Conservation (phyloP, 192 early-diverging fungal genomes). For the Coemansia sp. region DNA sequence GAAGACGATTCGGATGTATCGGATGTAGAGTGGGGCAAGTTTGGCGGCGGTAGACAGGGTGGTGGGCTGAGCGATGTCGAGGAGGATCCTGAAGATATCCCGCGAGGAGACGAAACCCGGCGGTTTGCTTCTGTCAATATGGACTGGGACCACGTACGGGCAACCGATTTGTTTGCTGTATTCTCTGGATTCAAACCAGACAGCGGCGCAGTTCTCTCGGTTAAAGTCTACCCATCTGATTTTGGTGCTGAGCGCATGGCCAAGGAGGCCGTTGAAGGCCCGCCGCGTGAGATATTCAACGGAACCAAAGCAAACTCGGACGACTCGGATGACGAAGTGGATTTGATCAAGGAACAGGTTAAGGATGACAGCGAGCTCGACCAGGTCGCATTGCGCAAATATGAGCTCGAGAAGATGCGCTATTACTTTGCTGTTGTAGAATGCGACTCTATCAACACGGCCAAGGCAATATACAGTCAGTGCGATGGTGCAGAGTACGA, state of each 20-base stretch:
- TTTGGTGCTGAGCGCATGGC: constrained; percentile 67
- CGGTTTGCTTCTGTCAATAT: constrained; percentile 88
- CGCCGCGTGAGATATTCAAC: constrained; percentile 45
- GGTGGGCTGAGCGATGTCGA: constrained; percentile 58
- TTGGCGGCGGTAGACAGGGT: constrained; percentile 31
- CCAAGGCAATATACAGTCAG: constrained; percentile 70
- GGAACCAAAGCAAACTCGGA: constrained; percentile 35
- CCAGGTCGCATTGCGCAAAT: constrained; percentile 76
- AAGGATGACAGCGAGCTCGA: constrained; percentile 79
- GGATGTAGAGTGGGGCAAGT: constrained; percentile 33
- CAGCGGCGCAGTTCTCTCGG: constrained; percentile 66
- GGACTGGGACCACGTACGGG: constrained; percentile 94
- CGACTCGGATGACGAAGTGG: constrained; percentile 27
- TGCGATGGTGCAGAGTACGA: constrained; percentile 96
- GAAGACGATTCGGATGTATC: constrained; percentile 39
- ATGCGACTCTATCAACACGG: constrained; percentile 82
- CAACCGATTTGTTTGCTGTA: constrained; percentile 80
- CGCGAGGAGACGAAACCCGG: constrained; percentile 61
- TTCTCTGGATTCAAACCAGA: constrained; percentile 82
- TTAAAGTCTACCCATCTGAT: constrained; percentile 82
- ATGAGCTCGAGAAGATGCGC: constrained; percentile 85
- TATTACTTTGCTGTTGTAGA: constrained; percentile 96
- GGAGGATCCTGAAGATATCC: constrained; percentile 58
- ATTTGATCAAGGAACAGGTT: constrained; percentile 46
- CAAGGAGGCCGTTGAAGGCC: constrained; percentile 46